Percentiles rank a stretch among this genome's conserved stretches.
Evolutionary conservation across 305 asterid genomes (phyloP).

Genomic region (Solanum hybrid): DNA sequence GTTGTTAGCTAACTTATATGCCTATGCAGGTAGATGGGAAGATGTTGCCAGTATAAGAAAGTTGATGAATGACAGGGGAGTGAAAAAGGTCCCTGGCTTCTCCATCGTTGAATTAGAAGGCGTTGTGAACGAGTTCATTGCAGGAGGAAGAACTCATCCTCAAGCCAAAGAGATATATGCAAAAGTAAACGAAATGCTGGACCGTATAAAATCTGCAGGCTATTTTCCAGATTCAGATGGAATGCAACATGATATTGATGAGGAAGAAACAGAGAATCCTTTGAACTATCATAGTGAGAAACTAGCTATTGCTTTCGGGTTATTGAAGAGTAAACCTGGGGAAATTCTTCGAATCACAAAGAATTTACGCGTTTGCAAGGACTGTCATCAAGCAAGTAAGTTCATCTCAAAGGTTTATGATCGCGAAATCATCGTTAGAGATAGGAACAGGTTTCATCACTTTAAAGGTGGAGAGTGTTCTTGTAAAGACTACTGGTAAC

Average conservation of each 20-base stretch:
- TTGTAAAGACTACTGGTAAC: slow-evolving; percentile 53
- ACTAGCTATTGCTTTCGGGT: slow-evolving; percentile 55
- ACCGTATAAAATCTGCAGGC: slow-evolving; percentile 29
- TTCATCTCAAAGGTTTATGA: slow-evolving; percentile 37
- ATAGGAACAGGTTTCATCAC: slow-evolving; percentile 55
- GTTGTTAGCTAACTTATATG: slow-evolving; percentile 49
- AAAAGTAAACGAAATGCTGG: slow-evolving; percentile 45
- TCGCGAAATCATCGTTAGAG: slow-evolving; percentile 54
- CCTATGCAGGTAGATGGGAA: slow-evolving; percentile 54
- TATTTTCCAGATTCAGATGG: slow-evolving; percentile 26
- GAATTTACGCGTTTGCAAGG: slow-evolving; percentile 54
- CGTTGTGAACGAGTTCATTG: slow-evolving; percentile 40
- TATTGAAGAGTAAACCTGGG: slow-evolving; percentile 41
- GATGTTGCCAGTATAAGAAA: slow-evolving; percentile 46
- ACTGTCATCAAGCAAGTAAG: slow-evolving; percentile 54
- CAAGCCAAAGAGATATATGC: slow-evolving; percentile 41
- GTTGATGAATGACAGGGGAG: slow-evolving; percentile 63
- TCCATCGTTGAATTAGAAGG: slow-evolving; percentile 47
- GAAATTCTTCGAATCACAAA: slow-evolving; percentile 47
- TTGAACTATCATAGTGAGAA: slow-evolving; percentile 52
- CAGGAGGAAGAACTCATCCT: slow-evolving; percentile 49
- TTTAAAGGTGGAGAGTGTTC: slow-evolving; percentile 49
- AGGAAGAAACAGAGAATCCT: slow-evolving; percentile 49
- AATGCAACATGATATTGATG: slow-evolving; percentile 26
- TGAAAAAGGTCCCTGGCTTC: slow-evolving; percentile 48